phyloP scores from a whole-genome alignment of 2,329 filamentous ascomycete genomes.

The Trichoderma arundinaceum region DNA sequence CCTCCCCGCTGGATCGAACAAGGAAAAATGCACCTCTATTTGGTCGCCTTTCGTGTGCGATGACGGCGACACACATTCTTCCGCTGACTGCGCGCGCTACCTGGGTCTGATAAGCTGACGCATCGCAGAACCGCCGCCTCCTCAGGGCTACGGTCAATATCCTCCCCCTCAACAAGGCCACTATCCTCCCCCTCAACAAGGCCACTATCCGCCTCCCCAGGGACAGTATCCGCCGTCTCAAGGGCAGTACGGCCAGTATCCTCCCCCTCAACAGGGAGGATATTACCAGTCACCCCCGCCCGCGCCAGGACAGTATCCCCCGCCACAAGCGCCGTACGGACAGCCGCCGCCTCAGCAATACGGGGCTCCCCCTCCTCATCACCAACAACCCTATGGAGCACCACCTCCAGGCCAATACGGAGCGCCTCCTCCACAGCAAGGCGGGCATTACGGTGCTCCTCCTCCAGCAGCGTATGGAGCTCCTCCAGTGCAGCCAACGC shows the following conservation, averaged over 20 bases:
- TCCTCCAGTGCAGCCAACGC: conserved; percentile 58
- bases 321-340: conserved; percentile 38
- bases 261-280: conserved; percentile 39
- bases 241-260: conserved; percentile 39
- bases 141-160: conserved; percentile 50
- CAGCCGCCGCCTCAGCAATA: conserved; percentile 38
- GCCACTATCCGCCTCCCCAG: conserved; percentile 44
- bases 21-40: not conserved
- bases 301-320: conserved; percentile 38
- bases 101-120: conserved; percentile 33
- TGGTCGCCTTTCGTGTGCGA: not conserved
- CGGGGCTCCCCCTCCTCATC: conserved; percentile 42
- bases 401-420: conserved; percentile 39
- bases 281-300: conserved; percentile 41
- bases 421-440: conserved; percentile 41
- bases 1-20: too few species aligned
- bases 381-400: conserved; percentile 33
- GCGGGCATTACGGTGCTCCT: conserved; percentile 49
- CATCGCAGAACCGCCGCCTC: conserved; percentile 43
- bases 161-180: conserved; percentile 43
- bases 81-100: not conserved
- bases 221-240: conserved; percentile 39
- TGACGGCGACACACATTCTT: not conserved
- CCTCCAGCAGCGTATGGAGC: conserved; percentile 45
- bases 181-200: conserved; percentile 42